Evolutionary conservation across 345 rosid species (phyloP).

Genomic region (Boechera retrofracta): DNA sequence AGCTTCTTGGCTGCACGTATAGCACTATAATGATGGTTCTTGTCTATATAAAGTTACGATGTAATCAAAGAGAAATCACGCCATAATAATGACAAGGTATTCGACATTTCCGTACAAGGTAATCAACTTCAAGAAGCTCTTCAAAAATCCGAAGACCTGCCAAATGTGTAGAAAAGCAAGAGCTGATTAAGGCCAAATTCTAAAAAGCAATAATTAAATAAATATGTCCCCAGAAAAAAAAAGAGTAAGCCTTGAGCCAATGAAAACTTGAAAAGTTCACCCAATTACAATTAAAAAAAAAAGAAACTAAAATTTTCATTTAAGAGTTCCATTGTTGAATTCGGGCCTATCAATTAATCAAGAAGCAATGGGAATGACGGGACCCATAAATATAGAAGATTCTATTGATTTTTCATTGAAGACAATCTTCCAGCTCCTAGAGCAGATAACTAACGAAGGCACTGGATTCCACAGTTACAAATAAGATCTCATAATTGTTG

Average conservation of each 20-base stretch:
- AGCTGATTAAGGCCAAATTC: conserved; percentile 1
- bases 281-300: background rate
- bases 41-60: conserved; percentile 33
- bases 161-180: conserved; percentile 32
- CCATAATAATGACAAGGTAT: conserved; percentile 15
- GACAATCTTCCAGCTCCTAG: conserved; percentile 15
- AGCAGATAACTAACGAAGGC: conserved; percentile 21
- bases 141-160: conserved; percentile 99
- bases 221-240: background rate
- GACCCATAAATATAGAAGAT: background rate
- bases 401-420: conserved; percentile 11
- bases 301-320: background rate
- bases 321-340: background rate
- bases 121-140: conserved; percentile 99
- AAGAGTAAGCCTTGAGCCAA: background rate
- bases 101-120: conserved; percentile 71
- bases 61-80: conserved; percentile 25
- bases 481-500: conserved; percentile 1
- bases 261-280: background rate
- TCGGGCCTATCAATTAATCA: background rate
- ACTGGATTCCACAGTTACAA: conserved; percentile 12
- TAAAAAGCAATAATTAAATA: background rate
- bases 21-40: conserved; percentile 43
- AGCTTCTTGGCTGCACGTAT: conserved; percentile 92
- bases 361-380: background rate